Base-by-base conservation (phyloP, 805 yeast species). In the Suhomyces pyralidae region DNA sequence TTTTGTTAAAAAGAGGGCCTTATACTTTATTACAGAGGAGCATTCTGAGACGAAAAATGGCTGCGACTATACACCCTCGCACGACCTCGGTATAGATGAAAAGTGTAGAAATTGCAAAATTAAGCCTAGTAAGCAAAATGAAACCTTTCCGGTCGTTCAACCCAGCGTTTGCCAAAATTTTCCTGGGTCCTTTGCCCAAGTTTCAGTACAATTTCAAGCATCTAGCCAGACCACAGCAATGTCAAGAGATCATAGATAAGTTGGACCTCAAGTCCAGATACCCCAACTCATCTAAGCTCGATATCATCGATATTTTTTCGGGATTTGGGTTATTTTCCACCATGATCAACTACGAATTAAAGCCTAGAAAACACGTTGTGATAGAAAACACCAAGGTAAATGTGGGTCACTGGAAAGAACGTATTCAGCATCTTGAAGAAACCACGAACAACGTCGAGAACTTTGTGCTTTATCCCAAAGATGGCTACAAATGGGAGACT, bases 401-500 rank as follows among this genome's bases (percentile, higher is more conserved):
- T 45, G 57, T 60, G 20, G 52, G 55, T 3, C 58, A 61, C 12
- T 74, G 77, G 76, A 53, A 60, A 25, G 61, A 63, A 22, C 51
- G 71, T 15, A 61, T 71, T 28, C 51, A 59, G 10, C 55, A 51
- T 14, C 59, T 73, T 19, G 46, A 64, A 32, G 51, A 57, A 7
- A 53, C 57, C 20, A 63, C 70, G 0, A 64, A 62, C 5, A 66
- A 68, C 45, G 46, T 51, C 7, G 73, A 69, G 24, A 74, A 73
- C 45, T 71, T 76, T 50, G 60, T 63, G 26, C 62, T 68, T 38
- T 65, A 61, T 40, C 57, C 63, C 1, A 61, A 64, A 40, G 85
- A 85, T 61, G 92, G 94, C 3, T 87, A 79, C 63, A 69, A 80
- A 14, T 90, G 96, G 96, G 67, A 68, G 3, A 74, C 90, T 0